Evolutionary conservation across 495 filamentous ascomycete genomes (phyloP).

Genomic region (Talaromyces borbonicus): DNA sequence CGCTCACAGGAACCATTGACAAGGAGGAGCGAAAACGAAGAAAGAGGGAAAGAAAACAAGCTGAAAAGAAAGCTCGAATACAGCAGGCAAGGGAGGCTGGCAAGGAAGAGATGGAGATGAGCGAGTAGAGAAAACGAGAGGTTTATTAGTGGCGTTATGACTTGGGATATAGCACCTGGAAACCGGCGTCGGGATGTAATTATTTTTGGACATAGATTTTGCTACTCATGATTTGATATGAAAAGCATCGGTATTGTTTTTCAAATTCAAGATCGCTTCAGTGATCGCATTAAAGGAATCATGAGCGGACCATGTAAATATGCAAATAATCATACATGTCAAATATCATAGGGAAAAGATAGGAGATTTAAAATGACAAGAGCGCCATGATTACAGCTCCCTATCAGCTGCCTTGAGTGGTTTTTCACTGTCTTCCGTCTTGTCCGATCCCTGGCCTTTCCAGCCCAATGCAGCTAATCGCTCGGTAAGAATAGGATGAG

Average conservation of each 20-base stretch:
- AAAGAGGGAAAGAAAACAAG: slow-evolving; percentile 40
- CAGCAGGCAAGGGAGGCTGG: slow-evolving; percentile 23
- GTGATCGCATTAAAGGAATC: too few relatives aligned
- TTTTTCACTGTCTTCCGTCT: slow-evolving; percentile 42
- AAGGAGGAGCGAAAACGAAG: slow-evolving; percentile 40
- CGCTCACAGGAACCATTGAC: slow-evolving; percentile 18
- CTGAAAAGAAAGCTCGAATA: slow-evolving; percentile 35
- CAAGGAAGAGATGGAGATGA: slow-evolving; percentile 9
- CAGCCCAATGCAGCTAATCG: slow-evolving; percentile 82
- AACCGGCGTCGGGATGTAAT: slow-evolving; percentile 4
- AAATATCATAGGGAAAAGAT: not conserved
- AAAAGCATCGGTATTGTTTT: too few relatives aligned
- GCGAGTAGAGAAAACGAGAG: slow-evolving; percentile 1
- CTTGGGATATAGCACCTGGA: too few relatives aligned
- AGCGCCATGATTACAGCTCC: slow-evolving; percentile 35
- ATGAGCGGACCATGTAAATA: too few relatives aligned
- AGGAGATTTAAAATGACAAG: not conserved
- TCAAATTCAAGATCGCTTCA: too few relatives aligned
- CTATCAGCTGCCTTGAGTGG: slow-evolving; percentile 48
- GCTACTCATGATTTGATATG: not conserved
- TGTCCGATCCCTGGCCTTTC: slow-evolving; percentile 51
- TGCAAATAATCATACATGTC: too few relatives aligned
- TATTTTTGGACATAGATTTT: not conserved
- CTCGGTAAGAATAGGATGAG: slow-evolving; percentile 92
- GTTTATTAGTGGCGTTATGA: slow-evolving; percentile 9